Evolutionary conservation across 805 yeast species (phyloP), one percentile per base, ranked within the genome.

Genomic region (Brettanomyces naardenensis): DNA sequence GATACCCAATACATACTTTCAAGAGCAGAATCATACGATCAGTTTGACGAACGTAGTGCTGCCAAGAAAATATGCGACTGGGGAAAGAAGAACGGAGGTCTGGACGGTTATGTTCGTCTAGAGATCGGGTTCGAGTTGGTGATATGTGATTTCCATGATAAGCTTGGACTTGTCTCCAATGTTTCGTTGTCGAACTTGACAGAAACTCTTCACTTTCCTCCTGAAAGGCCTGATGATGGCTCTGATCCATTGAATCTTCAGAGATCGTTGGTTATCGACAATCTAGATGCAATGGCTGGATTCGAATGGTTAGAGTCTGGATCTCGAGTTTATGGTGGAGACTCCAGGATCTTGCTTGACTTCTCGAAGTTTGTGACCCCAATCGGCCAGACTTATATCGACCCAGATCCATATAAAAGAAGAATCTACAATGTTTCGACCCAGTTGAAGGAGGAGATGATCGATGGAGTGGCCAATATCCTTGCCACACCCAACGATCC

Each of bases 71-170:
- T 78, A 20, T 78, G 85, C 52, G 44, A 61, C 17, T 78, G 83
- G 83, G 72, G 73, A 13, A 65, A 66, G 6, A 42, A 62, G 37
- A 51, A 62, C 14, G 71, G 71, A 38, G 59, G 59, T 6, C 54
- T 78, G 18, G 80, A 78, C 52, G 85, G 84, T 0, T 58, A 67
- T 19, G 58, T 78, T 5, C 59, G 85, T 45, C 61, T 77, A 15
- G 84, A 78, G 49, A 58, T 73, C 31, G 82, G 82, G 0, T 78
- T 66, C 51, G 85, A 78, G 51, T 63, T 77, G n/a, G 64, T 78
- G 10, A 38, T 78, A 10, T 78, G 85, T 56, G 75, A 77, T 48
- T 76, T 78, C 53, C 39, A 49, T n/a, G 67, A 64, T n/a, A 66
- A 70, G 39, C 32, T 74, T 5, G 65, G 65, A 40, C 44, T 76